phyloP scores from a whole-genome alignment of 306 rosid species.

The Acacia confusa region DNA sequence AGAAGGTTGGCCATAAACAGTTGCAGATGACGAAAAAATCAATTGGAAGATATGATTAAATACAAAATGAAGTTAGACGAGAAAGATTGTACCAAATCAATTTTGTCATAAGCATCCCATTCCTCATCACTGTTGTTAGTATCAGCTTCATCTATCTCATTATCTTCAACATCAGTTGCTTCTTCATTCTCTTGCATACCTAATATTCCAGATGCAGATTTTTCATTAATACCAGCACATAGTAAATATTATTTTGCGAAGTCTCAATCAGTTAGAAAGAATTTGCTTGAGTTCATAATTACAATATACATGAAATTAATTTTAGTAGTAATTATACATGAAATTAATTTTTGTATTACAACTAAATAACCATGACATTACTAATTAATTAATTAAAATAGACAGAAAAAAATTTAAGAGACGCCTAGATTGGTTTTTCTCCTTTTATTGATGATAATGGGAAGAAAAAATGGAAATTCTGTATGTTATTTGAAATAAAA shows the following conservation, averaged over 20 bases:
- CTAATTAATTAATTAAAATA: no score
- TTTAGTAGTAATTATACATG: no score
- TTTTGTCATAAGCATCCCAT: conserved; percentile 52
- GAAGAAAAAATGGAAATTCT: no score
- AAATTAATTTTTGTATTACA: no score
- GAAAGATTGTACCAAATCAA: conserved; percentile 49
- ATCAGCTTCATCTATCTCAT: conserved; percentile 56
- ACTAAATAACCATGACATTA: no score
- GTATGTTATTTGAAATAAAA: no score
- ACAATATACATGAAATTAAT: no score
- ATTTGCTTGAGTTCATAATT: no score
- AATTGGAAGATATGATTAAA: neutral
- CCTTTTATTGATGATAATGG: no score
- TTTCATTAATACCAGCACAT: conserved; percentile 17
- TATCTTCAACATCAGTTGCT: conserved; percentile 52
- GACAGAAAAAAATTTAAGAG: no score
- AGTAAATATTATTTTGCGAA: conserved; percentile 3
- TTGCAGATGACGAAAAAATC: conserved; percentile 67
- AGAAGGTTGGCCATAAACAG: conserved; percentile 80
- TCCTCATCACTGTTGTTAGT: conserved; percentile 63
- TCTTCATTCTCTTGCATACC: conserved; percentile 52
- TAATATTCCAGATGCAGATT: conserved; percentile 24
- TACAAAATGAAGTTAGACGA: conserved; percentile 17
- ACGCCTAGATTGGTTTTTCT: no score
- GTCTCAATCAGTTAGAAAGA: no score